These are phyloP conservation scores for Fraxinus anomala DNA, from an alignment of 257 asterid genomes.

Conservation along the genomic window DNA sequence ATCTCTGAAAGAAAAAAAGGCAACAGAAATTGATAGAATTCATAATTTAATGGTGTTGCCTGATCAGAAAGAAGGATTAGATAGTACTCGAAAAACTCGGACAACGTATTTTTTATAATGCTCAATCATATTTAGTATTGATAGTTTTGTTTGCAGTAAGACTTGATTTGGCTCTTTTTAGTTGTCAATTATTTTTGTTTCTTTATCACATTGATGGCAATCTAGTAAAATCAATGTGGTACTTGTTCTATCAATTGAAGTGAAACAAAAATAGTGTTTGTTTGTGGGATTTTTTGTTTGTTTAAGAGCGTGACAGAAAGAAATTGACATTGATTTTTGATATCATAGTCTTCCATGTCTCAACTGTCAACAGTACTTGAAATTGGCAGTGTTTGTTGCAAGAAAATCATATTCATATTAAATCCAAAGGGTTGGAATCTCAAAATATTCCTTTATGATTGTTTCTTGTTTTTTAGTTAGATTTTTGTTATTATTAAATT, in stretches of 20 bases:
- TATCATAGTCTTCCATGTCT: constrained; percentile 23
- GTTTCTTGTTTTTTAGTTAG: constrained; percentile 34
- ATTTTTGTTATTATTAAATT: constrained; percentile 24
- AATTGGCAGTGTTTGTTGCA: constrained; percentile 31
- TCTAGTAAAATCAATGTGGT: constrained; percentile 23
- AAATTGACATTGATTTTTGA: constrained; percentile 19
- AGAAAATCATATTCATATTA: neutral
- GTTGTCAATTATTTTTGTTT: neutral
- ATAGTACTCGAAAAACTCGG: too few species aligned
- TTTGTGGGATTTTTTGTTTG: constrained; percentile 27
- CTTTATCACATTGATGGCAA: constrained; percentile 25
- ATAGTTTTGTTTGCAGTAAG: neutral
- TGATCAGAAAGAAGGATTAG: neutral
- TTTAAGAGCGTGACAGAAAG: constrained; percentile 11
- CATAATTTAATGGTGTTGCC: neutral
- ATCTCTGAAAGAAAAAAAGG: neutral
- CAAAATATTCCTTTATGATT: constrained; percentile 35
- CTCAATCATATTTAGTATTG: too few species aligned
- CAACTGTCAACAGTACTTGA: constrained; percentile 33
- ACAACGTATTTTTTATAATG: too few species aligned
- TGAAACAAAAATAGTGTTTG: too few species aligned
- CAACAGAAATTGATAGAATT: too few species aligned
- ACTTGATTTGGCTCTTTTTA: neutral
- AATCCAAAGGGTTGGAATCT: neutral
- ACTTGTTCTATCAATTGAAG: neutral